Evolutionary conservation across 2,329 filamentous ascomycete genomes (phyloP), one percentile per base, ranked within the genome.

Genomic region (Xylaria sp.): DNA sequence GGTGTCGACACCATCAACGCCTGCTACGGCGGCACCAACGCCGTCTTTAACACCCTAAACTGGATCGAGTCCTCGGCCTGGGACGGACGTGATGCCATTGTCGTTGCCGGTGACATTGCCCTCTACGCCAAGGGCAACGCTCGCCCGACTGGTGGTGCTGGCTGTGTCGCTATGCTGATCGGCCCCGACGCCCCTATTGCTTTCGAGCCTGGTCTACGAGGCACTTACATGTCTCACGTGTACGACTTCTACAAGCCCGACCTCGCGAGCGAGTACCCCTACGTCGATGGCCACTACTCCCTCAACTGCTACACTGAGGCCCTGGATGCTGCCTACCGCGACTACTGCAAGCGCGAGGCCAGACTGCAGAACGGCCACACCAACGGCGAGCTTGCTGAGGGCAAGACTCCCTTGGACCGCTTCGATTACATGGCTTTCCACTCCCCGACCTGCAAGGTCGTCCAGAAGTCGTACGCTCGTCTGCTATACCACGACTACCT

Each of bases 191-290:
- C 92, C 59, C 92, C 92, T 63, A 83, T 95, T 70, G 91, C 90
- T 68, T 84, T 91, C 71, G 92, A 95, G 82, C 88, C 92, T 58
- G 92, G 92, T 77, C 87, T 94, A 77, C 90, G 92, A 76, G 92
- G 90, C 77, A 90, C 85, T 75, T 93, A 92, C 84, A 90, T 94
- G 89, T 86, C 90, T 80, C 92, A 95, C 82, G 90, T 90, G 74
- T 96, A 95, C 81, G 92, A 95, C 81, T 95, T 95, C 80, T 95
- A 93, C 89, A 95, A 95, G 89, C 92, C 92, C 76, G 92, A 95
- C 81, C 84, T 95, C 72, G 92, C 92, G 76, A 93, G 90, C 86
- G 92, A 95, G 82, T 95, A 95, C 83, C 92, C 92, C 71, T 90
- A 92, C 77, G 92, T 95, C 65, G 92, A 95, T 75, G 92, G 92